Percentiles rank a stretch among this genome's conserved stretches.
These are phyloP conservation scores for Starmerella geochares DNA, from an alignment of 805 yeast genomes.

Conservation along the genomic window DNA sequence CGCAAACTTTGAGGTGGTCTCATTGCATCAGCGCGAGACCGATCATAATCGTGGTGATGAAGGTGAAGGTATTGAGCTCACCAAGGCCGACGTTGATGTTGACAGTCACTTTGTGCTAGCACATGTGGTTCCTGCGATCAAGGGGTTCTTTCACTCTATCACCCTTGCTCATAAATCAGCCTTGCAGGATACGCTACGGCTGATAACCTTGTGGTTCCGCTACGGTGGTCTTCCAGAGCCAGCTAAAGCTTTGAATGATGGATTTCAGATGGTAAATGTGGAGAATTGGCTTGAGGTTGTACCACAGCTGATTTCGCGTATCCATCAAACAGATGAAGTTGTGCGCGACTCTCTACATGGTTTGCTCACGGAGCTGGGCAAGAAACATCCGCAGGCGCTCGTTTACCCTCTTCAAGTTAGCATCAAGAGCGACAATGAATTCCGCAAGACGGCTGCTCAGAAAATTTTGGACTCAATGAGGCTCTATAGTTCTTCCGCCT, in stretches of 20 bases:
- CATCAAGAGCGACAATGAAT: conserved; percentile 81
- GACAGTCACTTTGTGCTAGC: conserved; percentile 49
- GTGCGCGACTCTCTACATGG: conserved; percentile 75
- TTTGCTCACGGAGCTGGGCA: conserved; percentile 74
- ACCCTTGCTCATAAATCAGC: conserved; percentile 78
- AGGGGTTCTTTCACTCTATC: conserved; percentile 91
- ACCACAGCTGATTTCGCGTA: conserved; percentile 91
- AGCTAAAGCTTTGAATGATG: conserved; percentile 79
- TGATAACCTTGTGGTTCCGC: conserved; percentile 88
- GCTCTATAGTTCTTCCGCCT: conserved; percentile 49
- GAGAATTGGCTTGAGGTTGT: conserved; percentile 94
- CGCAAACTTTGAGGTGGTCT: conserved; percentile 80
- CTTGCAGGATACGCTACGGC: conserved; percentile 80
- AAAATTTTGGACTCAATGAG: conserved; percentile 88
- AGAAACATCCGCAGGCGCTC: conserved; percentile 93
- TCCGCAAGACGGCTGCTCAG: conserved; percentile 82
- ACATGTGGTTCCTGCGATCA: conserved; percentile 91
- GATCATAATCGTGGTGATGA: conserved; percentile 27
- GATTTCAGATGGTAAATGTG: conserved; percentile 75
- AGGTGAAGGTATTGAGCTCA: conserved; percentile 20
- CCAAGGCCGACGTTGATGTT: conserved; percentile 25
- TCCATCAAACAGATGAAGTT: conserved; percentile 83
- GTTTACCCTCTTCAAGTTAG: conserved; percentile 94
- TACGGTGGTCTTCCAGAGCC: conserved; percentile 92
- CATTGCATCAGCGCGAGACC: conserved; percentile 16